These are phyloP conservation scores for Garcia nutans DNA, from an alignment of 345 rosid species.

Conservation along the genomic window DNA sequence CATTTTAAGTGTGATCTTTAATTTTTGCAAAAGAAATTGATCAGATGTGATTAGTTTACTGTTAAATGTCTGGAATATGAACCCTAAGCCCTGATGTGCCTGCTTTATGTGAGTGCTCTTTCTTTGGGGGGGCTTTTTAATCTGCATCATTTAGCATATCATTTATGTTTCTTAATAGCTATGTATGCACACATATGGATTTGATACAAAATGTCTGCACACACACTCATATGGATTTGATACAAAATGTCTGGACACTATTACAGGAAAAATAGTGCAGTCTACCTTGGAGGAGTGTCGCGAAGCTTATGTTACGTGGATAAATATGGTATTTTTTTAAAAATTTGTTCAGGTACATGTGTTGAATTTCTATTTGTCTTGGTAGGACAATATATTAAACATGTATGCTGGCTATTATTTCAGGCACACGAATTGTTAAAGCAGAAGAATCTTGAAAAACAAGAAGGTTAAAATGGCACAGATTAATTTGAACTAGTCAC, in stretches of 20 bases:
- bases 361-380: conserved; percentile 6
- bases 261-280: conserved; percentile 83
- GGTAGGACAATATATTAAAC: background rate
- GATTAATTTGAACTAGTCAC: conserved; percentile 9
- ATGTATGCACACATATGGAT: background rate
- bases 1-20: background rate
- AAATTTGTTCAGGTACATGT: background rate
- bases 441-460: conserved; percentile 61
- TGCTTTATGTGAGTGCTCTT: background rate
- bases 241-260: conserved; percentile 9
- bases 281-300: conserved; percentile 84
- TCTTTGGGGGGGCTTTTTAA: background rate
- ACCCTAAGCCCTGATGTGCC: background rate
- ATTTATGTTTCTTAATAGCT: background rate
- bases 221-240: conserved; percentile 11
- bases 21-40: background rate
- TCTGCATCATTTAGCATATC: background rate
- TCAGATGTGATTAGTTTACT: background rate
- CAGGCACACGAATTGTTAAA: conserved; percentile 78
- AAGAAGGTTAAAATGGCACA: conserved; percentile 40
- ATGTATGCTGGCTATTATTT: conserved; percentile 21
- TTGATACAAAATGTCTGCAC: conserved; percentile 12
- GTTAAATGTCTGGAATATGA: background rate
- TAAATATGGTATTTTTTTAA: conserved; percentile 51
- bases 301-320: conserved; percentile 75